A percentile compares a stretch with the other conserved stretches of the same genome.
Conservation (phyloP, 257 asterid species). For the Cordia subcordata region DNA sequence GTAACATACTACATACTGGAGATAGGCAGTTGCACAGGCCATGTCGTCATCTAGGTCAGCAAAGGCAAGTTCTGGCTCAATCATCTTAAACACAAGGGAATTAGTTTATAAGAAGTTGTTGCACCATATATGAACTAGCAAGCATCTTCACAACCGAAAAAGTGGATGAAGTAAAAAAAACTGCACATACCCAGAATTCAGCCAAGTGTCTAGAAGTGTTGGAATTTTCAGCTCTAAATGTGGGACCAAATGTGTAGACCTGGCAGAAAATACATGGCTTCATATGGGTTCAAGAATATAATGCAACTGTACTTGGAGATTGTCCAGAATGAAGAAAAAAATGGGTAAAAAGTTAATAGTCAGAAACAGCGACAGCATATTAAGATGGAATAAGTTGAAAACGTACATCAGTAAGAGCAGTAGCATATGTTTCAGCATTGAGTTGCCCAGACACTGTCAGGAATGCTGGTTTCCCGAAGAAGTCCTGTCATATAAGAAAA, state of each 20-base stretch:
- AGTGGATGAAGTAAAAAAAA: conserved; percentile 10
- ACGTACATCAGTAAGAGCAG: conserved; percentile 89
- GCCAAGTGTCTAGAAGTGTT: conserved; percentile 95
- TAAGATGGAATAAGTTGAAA: conserved; percentile 1
- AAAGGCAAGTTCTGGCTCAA: conserved; percentile 97
- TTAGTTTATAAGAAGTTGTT: conserved; percentile 18
- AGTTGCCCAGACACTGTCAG: conserved; percentile 97
- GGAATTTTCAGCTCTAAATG: conserved; percentile 98
- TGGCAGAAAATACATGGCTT: conserved; percentile 27
- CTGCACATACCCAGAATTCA: conserved; percentile 77
- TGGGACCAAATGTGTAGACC: conserved; percentile 99
- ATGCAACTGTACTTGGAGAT: conserved; percentile 7
- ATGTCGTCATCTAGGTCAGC: conserved; percentile 98
- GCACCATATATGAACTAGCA: conserved; percentile 7
- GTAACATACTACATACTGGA: conserved; percentile 99
- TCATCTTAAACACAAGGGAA: conserved; percentile 62
- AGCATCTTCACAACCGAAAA: neutral
- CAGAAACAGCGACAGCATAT: neutral
- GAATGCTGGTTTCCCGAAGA: conserved; percentile 93
- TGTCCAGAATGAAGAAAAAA: conserved; percentile 13
- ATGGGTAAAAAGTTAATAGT: neutral
- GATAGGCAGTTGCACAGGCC: conserved; percentile 99
- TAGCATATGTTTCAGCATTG: conserved; percentile 96
- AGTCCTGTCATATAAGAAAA: conserved; percentile 54
- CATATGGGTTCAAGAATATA: conserved; percentile 13